Percentiles rank a stretch among this genome's conserved stretches.
These are phyloP conservation scores for Millerozyma acaciae DNA, from an alignment of 805 yeast genomes.

Conservation along the genomic window DNA sequence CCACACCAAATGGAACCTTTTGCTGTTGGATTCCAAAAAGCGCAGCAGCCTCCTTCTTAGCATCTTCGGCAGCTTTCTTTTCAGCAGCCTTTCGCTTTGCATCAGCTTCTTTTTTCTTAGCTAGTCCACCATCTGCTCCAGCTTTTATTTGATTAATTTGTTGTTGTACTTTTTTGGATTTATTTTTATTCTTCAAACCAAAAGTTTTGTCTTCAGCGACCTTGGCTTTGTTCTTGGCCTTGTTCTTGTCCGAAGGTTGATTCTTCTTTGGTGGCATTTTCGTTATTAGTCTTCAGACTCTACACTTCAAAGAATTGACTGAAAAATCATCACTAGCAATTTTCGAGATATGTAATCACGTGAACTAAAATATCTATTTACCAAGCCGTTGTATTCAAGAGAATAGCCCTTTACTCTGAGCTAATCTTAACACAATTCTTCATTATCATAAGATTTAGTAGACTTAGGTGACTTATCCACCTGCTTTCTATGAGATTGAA, in stretches of 20 bases:
- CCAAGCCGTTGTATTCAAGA: no score
- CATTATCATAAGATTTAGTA: no score
- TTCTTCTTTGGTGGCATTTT: constrained; percentile 82
- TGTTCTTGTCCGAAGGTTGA: constrained; percentile 52
- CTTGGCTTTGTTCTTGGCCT: constrained; percentile 60
- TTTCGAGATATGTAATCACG: no score
- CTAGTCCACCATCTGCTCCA: constrained; percentile 46
- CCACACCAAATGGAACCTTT: constrained; percentile 94
- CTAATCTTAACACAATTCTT: no score
- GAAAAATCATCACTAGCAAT: not conserved
- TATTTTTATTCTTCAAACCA: constrained; percentile 93
- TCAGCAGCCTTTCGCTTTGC: constrained; percentile 64
- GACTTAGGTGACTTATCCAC: no score
- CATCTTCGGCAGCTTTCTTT: constrained; percentile 87
- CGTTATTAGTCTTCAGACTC: not conserved
- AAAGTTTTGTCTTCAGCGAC: constrained; percentile 84
- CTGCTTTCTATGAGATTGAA: no score
- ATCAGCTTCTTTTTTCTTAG: constrained; percentile 73
- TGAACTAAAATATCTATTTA: no score
- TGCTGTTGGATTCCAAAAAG: constrained; percentile 70
- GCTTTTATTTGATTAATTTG: constrained; percentile 46
- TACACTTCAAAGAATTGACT: not conserved
- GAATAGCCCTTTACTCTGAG: no score
- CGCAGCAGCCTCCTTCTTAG: constrained; percentile 81
- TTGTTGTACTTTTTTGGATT: constrained; percentile 82